A percentile compares a stretch with the other conserved stretches of the same genome.
phyloP scores from a whole-genome alignment of 2,329 filamentous ascomycete genomes.

The Colletotrichum tamarilloi region DNA sequence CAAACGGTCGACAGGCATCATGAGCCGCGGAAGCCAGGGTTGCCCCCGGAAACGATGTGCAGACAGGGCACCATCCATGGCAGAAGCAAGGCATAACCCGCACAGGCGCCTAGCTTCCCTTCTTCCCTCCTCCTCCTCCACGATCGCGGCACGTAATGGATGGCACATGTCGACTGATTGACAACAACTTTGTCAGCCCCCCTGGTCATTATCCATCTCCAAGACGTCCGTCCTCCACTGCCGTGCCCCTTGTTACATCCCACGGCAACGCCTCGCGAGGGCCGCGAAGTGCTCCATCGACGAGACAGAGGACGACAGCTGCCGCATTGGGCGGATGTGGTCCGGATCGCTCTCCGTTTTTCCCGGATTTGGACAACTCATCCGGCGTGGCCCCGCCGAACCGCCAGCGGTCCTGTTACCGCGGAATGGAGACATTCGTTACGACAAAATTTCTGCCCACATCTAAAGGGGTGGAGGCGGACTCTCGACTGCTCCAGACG shows the following conservation, averaged over 20 bases:
- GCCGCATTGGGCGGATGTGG: slow-evolving; percentile 17
- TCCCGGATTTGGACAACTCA: slow-evolving; percentile 25
- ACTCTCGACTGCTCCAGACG: slow-evolving; percentile 1
- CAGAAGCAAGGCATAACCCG: slow-evolving; percentile 1
- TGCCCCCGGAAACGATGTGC: not conserved
- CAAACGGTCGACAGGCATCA: not conserved
- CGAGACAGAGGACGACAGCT: slow-evolving; percentile 9
- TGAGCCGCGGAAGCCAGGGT: slow-evolving; percentile 22
- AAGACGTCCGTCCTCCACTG: slow-evolving; percentile 11
- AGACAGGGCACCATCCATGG: not conserved
- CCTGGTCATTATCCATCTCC: not conserved
- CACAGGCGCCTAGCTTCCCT: not conserved
- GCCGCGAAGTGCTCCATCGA: not conserved
- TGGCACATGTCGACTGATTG: slow-evolving; percentile 7
- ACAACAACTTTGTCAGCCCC: slow-evolving; percentile 19
- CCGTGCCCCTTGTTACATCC: not conserved
- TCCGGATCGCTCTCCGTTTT: slow-evolving; percentile 27
- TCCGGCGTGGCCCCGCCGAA: slow-evolving; percentile 13
- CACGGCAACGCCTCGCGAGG: not conserved
- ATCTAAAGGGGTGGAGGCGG: not conserved
- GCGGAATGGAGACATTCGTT: slow-evolving; percentile 22
- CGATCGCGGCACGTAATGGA: not conserved
- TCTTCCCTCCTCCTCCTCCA: not conserved
- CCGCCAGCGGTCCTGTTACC: slow-evolving; percentile 7
- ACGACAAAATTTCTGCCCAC: slow-evolving; percentile 1